Evolutionary conservation across 2,329 filamentous ascomycete species (phyloP).

Genomic region (Venturia pyrina): DNA sequence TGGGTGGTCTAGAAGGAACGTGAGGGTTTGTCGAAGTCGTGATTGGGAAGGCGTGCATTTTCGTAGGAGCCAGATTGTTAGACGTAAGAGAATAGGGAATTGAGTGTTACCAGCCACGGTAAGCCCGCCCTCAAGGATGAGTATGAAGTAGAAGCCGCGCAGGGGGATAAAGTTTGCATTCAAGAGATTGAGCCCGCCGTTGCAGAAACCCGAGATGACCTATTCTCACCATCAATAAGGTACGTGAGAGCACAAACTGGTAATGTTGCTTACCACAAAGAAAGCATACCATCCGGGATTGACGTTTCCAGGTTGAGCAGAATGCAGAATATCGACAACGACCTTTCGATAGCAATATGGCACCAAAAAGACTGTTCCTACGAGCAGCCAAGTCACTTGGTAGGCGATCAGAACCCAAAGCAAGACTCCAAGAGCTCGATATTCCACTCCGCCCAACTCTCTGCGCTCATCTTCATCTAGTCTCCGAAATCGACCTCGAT

Average conservation of each 20-base stretch:
- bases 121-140: constrained; percentile 43
- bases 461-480: constrained; percentile 33
- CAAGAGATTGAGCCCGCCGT: constrained; percentile 25
- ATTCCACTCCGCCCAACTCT: constrained; percentile 33
- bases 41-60: constrained; percentile 17
- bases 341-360: constrained; percentile 15
- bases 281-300: constrained; percentile 22
- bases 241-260: no score
- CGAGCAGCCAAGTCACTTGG: constrained; percentile 22
- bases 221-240: neutral
- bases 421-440: constrained; percentile 22
- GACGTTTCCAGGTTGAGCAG: constrained; percentile 18
- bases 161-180: constrained; percentile 28
- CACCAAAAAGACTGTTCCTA: constrained; percentile 15
- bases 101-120: constrained; percentile 57
- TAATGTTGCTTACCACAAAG: constrained; percentile 17
- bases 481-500: constrained; percentile 22
- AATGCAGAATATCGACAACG: constrained; percentile 10
- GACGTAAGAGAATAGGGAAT: constrained; percentile 53
- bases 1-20: constrained; percentile 27
- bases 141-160: constrained; percentile 29
- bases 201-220: constrained; percentile 20
- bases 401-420: constrained; percentile 18
- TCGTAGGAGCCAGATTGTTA: constrained; percentile 46
- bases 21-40: constrained; percentile 24